Conservation (phyloP, 768 basidiomycete species). For the Sporobolomyces phaffii region DNA sequence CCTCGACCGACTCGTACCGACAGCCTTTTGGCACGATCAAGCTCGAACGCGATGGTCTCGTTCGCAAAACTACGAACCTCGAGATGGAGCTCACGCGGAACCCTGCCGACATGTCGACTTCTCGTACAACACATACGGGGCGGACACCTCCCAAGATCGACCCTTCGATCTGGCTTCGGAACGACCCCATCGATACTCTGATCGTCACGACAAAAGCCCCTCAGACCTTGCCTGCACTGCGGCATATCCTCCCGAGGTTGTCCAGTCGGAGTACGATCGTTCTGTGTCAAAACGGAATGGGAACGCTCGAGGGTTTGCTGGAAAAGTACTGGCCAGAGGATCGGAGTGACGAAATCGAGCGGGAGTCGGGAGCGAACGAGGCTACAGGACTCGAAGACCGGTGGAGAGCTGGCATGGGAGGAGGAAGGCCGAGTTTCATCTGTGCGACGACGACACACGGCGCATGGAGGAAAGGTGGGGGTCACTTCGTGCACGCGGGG, state of each 20-base stretch:
- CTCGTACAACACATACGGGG: background rate
- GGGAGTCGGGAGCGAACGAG: background rate
- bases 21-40: slow-evolving; percentile 17
- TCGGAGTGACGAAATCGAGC: slow-evolving; percentile 7
- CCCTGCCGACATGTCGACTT: background rate
- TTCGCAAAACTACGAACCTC: slow-evolving; percentile 31
- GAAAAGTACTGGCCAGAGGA: slow-evolving; percentile 62
- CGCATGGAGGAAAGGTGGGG: slow-evolving; percentile 55
- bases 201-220: slow-evolving; percentile 77
- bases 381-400: slow-evolving; percentile 43
- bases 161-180: slow-evolving; percentile 23
- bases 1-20: background rate
- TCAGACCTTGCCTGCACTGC: slow-evolving; percentile 58
- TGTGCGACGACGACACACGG: slow-evolving; percentile 77
- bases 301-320: slow-evolving; percentile 73
- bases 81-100: slow-evolving; percentile 40
- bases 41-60: slow-evolving; percentile 41
- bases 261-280: slow-evolving; percentile 69
- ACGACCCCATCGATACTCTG: slow-evolving; percentile 61
- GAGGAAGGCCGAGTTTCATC: slow-evolving; percentile 74
- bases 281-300: slow-evolving; percentile 92
- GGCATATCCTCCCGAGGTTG: slow-evolving; percentile 59
- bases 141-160: slow-evolving; percentile 6
- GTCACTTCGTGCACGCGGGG: slow-evolving; percentile 64
- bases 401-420: slow-evolving; percentile 10